Conservation (phyloP, 495 filamentous ascomycete species). For the Coniosporium apollinis region DNA sequence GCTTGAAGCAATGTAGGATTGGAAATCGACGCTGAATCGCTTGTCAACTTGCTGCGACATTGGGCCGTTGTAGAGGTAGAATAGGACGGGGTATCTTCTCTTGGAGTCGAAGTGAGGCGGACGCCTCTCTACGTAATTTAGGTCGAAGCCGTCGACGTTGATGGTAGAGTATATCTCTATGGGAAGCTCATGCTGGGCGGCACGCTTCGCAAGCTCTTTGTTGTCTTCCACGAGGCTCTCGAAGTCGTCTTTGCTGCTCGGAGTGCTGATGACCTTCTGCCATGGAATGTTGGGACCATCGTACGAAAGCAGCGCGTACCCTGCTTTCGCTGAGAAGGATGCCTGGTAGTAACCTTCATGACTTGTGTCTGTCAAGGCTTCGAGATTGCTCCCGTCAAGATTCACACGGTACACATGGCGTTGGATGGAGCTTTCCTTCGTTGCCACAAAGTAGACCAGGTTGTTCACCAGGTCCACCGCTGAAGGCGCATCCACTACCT, state of each 20-base stretch:
- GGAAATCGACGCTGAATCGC: slow-evolving; percentile 71
- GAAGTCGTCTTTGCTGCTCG: slow-evolving; percentile 43
- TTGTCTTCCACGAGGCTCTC: slow-evolving; percentile 68
- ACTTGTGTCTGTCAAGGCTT: slow-evolving; percentile 56
- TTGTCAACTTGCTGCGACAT: slow-evolving; percentile 76
- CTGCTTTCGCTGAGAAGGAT: slow-evolving; percentile 69
- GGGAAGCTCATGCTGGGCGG: slow-evolving; percentile 64
- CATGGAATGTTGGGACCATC: slow-evolving; percentile 74
- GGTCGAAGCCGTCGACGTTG: slow-evolving; percentile 55
- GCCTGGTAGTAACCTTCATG: slow-evolving; percentile 66
- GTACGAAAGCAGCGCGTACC: slow-evolving; percentile 71
- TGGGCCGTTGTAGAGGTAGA: slow-evolving; percentile 83
- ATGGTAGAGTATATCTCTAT: slow-evolving; percentile 73
- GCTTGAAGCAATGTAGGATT: slow-evolving; percentile 69
- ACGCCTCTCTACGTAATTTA: slow-evolving; percentile 79
- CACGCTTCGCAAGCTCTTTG: slow-evolving; percentile 42
- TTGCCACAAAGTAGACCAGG: slow-evolving; percentile 77
- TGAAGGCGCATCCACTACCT: slow-evolving; percentile 78
- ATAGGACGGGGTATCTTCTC: slow-evolving; percentile 84
- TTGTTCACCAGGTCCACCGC: slow-evolving; percentile 74
- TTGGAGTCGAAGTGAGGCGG: slow-evolving; percentile 78
- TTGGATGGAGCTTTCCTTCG: slow-evolving; percentile 73
- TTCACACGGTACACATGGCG: slow-evolving; percentile 82
- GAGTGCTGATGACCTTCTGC: slow-evolving; percentile 80
- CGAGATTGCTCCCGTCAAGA: slow-evolving; percentile 56